Percentiles rank a stretch among this genome's conserved stretches.
phyloP scores from a whole-genome alignment of 1,139 yeast genomes.

The Kodamaea derodonti region DNA sequence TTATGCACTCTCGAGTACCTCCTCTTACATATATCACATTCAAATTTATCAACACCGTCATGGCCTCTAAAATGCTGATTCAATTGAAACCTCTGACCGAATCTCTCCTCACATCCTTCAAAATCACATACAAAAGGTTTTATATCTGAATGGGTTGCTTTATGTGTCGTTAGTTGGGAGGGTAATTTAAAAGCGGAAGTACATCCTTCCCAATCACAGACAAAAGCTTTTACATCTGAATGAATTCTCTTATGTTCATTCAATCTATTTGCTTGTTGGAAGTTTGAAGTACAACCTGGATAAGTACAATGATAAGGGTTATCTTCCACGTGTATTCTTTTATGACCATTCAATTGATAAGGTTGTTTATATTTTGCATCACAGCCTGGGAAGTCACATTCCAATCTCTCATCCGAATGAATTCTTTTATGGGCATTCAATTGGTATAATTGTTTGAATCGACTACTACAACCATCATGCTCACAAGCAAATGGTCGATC shows the following conservation, averaged over 20 bases:
- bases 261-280: background rate
- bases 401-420: background rate
- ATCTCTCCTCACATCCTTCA: background rate
- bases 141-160: slow-evolving; percentile 1
- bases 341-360: background rate
- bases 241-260: slow-evolving; percentile 1
- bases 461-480: background rate
- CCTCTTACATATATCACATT: background rate
- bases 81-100: background rate
- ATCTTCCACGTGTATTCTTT: background rate
- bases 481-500: background rate
- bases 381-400: background rate
- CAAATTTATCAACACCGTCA: background rate
- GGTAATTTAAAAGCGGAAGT: background rate
- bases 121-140: background rate
- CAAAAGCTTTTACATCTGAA: background rate
- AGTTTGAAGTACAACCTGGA: background rate
- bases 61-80: slow-evolving; percentile 1
- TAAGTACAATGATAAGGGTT: background rate
- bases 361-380: background rate
- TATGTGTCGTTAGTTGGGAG: background rate
- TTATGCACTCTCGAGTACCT: background rate
- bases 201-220: background rate
- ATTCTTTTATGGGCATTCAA: background rate
- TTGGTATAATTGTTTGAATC: background rate